A percentile compares a stretch with the other conserved stretches of the same genome.
These are phyloP conservation scores for Trifolium subterraneum DNA, from an alignment of 306 rosid genomes.

Conservation along the genomic window DNA sequence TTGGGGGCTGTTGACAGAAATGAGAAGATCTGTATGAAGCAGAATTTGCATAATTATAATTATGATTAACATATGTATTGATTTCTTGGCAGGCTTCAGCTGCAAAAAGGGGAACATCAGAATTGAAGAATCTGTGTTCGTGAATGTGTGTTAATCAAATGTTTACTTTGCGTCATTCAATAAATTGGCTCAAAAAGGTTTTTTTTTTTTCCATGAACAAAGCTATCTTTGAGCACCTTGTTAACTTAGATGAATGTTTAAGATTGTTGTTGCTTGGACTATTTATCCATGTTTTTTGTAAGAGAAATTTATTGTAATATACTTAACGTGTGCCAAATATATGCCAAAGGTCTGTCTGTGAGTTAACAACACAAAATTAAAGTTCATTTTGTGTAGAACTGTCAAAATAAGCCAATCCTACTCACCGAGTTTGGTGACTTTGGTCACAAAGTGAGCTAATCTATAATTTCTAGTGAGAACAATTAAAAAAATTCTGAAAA, in stretches of 20 bases:
- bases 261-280: constrained; percentile 31
- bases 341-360: not conserved
- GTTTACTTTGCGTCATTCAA: constrained; percentile 38
- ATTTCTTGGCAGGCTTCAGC: constrained; percentile 46
- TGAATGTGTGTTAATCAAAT: constrained; percentile 31
- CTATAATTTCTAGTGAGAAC: not conserved
- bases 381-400: not conserved
- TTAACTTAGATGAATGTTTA: constrained; percentile 21
- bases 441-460: not conserved
- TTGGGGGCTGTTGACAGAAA: not conserved
- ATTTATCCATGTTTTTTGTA: constrained; percentile 24
- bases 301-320: not conserved
- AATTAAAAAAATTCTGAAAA: not conserved
- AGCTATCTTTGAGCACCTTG: constrained; percentile 33
- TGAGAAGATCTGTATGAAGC: not conserved
- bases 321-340: not conserved
- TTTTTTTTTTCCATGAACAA: constrained; percentile 32
- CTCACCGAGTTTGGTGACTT: not conserved
- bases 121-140: constrained; percentile 31
- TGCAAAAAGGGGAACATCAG: constrained; percentile 22
- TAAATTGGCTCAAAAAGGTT: constrained; percentile 43
- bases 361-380: not conserved
- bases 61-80: constrained; percentile 40
- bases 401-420: not conserved
- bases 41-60: not conserved